These are phyloP conservation scores for Starmerella ratchasimensis DNA, from an alignment of 805 yeast species.

Conservation along the genomic window DNA sequence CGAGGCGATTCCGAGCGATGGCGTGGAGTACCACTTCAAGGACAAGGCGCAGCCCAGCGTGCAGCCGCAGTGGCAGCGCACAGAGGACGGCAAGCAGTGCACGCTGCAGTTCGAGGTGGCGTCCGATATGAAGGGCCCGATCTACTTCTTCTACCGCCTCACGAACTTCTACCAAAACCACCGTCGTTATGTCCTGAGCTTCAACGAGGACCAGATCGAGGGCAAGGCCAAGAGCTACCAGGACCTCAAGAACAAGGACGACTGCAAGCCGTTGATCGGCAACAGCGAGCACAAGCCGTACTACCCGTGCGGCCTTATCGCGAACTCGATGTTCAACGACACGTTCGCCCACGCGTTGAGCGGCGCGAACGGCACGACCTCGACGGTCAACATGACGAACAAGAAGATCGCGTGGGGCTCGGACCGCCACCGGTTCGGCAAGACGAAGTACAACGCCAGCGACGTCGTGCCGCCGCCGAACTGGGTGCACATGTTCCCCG, in stretches of 20 bases:
- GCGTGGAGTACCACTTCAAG: slow-evolving; percentile 50
- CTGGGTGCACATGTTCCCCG: slow-evolving; percentile 67
- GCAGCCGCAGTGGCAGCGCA: slow-evolving; percentile 53
- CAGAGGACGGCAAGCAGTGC: slow-evolving; percentile 39
- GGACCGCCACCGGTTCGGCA: slow-evolving; percentile 59
- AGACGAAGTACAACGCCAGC: slow-evolving; percentile 49
- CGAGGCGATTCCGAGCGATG: slow-evolving; percentile 43
- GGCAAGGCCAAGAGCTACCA: slow-evolving; percentile 53
- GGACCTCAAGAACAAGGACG: slow-evolving; percentile 35
- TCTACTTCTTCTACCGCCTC: slow-evolving; percentile 68
- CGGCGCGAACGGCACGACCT: slow-evolving; percentile 31
- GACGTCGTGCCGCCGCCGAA: slow-evolving; percentile 90
- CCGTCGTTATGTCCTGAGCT: slow-evolving; percentile 79
- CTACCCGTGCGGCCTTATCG: slow-evolving; percentile 92
- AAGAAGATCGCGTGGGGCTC: slow-evolving; percentile 73
- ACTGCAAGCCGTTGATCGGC: slow-evolving; percentile 49
- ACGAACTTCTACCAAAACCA: slow-evolving; percentile 92
- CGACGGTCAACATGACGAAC: slow-evolving; percentile 33
- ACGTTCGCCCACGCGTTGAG: slow-evolving; percentile 39
- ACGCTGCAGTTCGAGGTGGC: slow-evolving; percentile 61
- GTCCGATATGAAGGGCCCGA: slow-evolving; percentile 50
- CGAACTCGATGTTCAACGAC: slow-evolving; percentile 86
- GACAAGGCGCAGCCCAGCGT: slow-evolving; percentile 27
- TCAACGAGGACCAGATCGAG: slow-evolving; percentile 63
- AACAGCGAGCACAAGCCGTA: slow-evolving; percentile 39